phyloP scores from a whole-genome alignment of 1,284 basidiomycete species.

The Ganoderma sinense region DNA sequence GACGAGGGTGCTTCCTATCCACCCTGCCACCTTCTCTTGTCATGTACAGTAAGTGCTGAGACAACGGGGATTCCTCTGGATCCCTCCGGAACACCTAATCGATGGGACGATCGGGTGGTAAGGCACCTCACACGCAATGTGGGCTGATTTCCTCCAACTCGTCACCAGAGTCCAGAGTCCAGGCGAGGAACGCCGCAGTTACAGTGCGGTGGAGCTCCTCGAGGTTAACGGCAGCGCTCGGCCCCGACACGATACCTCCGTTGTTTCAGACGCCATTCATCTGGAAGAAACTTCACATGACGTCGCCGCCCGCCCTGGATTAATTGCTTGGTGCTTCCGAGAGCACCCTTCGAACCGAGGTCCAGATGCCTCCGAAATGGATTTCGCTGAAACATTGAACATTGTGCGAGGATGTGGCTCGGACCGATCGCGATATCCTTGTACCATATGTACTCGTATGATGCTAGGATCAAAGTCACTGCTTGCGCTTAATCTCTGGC shows the following conservation, averaged over 20 bases:
- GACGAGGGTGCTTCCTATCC: too few relatives aligned
- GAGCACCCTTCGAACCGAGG: not conserved
- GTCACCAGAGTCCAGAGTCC: not conserved
- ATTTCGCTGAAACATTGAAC: not conserved
- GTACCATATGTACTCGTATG: not conserved
- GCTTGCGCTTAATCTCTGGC: not conserved
- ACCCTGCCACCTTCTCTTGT: too few relatives aligned
- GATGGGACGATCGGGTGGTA: too few relatives aligned
- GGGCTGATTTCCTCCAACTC: too few relatives aligned
- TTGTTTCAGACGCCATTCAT: not conserved
- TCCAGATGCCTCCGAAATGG: not conserved
- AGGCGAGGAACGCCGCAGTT: not conserved
- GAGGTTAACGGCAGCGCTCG: not conserved
- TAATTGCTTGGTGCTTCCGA: not conserved
- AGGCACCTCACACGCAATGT: too few relatives aligned
- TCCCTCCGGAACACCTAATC: too few relatives aligned
- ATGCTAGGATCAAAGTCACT: not conserved
- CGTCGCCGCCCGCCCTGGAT: not conserved
- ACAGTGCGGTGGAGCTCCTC: not conserved
- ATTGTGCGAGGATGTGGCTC: too few relatives aligned
- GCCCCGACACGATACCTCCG: not conserved
- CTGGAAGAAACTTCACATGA: not conserved
- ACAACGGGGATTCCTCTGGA: too few relatives aligned
- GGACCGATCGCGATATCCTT: too few relatives aligned
- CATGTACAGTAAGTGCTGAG: too few relatives aligned